Conservation (phyloP, 768 basidiomycete genomes). For the Collybia sordida region DNA sequence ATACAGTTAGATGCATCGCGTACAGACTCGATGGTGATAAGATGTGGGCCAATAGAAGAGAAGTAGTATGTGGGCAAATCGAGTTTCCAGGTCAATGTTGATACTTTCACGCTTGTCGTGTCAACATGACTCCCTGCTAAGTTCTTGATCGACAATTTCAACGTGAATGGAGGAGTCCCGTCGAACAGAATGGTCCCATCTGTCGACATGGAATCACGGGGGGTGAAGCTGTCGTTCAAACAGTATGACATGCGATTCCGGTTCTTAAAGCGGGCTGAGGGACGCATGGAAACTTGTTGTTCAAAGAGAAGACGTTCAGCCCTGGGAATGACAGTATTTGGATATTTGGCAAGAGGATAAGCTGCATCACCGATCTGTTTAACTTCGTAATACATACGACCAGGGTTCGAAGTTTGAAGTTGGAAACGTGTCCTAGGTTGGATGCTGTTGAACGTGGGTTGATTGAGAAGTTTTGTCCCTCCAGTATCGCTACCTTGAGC, state of each 20-base stretch:
- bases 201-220: constrained; percentile 46
- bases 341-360: constrained; percentile 75
- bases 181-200: constrained; percentile 71
- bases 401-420: constrained; percentile 72
- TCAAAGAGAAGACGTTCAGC: constrained; percentile 74
- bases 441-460: constrained; percentile 83
- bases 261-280: constrained; percentile 77
- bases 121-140: constrained; percentile 69
- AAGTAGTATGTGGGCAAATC: constrained; percentile 72
- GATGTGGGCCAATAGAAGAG: constrained; percentile 77
- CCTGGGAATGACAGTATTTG: constrained; percentile 61
- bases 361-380: constrained; percentile 85
- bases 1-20: constrained; percentile 82
- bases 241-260: constrained; percentile 71
- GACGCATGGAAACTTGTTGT: constrained; percentile 81
- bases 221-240: constrained; percentile 63
- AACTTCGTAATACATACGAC: constrained; percentile 87
- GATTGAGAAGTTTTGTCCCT: constrained; percentile 68
- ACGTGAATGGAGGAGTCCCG: constrained; percentile 84
- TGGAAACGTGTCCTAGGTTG: constrained; percentile 80
- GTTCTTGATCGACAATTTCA: constrained; percentile 75
- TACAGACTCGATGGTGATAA: constrained; percentile 75
- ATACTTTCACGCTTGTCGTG: constrained; percentile 51
- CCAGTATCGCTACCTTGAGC: constrained; percentile 68
- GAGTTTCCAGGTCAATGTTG: constrained; percentile 62